Percentiles rank a stretch among this genome's conserved stretches.
Evolutionary conservation across 306 rosid genomes (phyloP).

Genomic region (Fagus sylvatica): DNA sequence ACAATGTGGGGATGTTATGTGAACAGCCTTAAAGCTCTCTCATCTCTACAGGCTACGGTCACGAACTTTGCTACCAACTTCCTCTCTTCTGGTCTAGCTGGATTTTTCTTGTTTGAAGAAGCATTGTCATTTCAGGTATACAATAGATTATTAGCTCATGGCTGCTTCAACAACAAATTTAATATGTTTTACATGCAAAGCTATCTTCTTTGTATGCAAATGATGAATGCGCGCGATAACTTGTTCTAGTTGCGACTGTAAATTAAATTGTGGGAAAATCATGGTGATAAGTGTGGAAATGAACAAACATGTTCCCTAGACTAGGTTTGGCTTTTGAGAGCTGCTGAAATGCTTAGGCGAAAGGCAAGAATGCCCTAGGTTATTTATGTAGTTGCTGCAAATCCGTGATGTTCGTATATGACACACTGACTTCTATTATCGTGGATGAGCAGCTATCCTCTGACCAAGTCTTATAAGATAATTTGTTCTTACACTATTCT

Average conservation of each 20-base stretch:
- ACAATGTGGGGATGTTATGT: slow-evolving; percentile 89
- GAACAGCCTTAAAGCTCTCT: slow-evolving; percentile 79
- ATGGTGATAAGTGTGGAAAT: no score
- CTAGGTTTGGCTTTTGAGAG: not conserved
- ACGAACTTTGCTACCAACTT: slow-evolving; percentile 91
- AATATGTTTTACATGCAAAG: not conserved
- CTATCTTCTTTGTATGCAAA: not conserved
- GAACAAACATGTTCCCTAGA: not conserved
- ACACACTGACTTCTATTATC: not conserved
- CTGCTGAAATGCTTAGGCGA: not conserved
- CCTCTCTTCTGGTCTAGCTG: slow-evolving; percentile 80
- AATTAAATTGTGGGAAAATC: not conserved
- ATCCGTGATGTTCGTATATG: not conserved
- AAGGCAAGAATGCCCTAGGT: not conserved
- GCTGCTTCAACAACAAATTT: not conserved
- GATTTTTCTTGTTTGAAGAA: slow-evolving; percentile 71
- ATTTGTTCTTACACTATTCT: not conserved
- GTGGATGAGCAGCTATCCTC: not conserved
- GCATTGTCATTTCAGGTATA: slow-evolving; percentile 65
- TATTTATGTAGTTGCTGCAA: not conserved
- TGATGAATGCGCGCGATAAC: not conserved
- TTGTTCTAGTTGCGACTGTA: not conserved
- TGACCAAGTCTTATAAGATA: not conserved
- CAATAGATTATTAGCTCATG: not conserved
- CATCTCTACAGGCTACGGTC: slow-evolving; percentile 86